Evolutionary conservation across 805 yeast genomes (phyloP).

Genomic region (Kodamaea neixiangensis): DNA sequence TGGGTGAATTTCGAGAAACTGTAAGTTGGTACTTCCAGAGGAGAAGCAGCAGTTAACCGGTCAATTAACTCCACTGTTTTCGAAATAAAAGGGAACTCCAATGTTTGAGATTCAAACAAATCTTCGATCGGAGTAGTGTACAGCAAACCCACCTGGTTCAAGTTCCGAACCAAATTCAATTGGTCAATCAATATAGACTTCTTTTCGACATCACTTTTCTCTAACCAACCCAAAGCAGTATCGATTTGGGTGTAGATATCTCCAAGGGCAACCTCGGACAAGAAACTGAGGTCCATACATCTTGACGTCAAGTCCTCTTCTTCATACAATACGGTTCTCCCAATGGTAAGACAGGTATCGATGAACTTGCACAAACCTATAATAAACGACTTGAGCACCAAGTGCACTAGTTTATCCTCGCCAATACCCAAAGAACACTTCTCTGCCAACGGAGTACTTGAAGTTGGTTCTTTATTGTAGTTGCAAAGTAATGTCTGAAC

Average conservation of each 20-base stretch:
- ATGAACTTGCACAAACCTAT: conserved; percentile 58
- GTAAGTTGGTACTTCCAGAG: conserved; percentile 16
- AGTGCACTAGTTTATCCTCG: conserved; percentile 13
- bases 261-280: conserved; percentile 24
- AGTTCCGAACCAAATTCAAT: conserved; percentile 26
- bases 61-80: conserved; percentile 17
- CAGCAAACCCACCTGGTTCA: conserved; percentile 29
- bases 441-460: conserved; percentile 2
- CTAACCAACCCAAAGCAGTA: conserved; percentile 34
- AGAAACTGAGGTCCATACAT: conserved; percentile 51
- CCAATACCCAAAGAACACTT: conserved; percentile 1
- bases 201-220: conserved; percentile 4
- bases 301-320: conserved; percentile 76
- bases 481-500: conserved; percentile 58
- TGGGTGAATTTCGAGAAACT: conserved; percentile 40
- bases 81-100: conserved; percentile 18
- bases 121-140: conserved; percentile 17
- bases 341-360: conserved; percentile 47
- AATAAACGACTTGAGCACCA: conserved; percentile 50
- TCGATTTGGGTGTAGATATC: conserved; percentile 32
- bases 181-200: conserved; percentile 18
- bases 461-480: conserved; percentile 21
- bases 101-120: conserved; percentile 7
- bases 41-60: background rate
- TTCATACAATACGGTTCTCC: conserved; percentile 63